A percentile compares a stretch with the other conserved stretches of the same genome.
These are phyloP conservation scores for Solanum pimpinellifolium DNA, from an alignment of 257 asterid species.

Conservation along the genomic window DNA sequence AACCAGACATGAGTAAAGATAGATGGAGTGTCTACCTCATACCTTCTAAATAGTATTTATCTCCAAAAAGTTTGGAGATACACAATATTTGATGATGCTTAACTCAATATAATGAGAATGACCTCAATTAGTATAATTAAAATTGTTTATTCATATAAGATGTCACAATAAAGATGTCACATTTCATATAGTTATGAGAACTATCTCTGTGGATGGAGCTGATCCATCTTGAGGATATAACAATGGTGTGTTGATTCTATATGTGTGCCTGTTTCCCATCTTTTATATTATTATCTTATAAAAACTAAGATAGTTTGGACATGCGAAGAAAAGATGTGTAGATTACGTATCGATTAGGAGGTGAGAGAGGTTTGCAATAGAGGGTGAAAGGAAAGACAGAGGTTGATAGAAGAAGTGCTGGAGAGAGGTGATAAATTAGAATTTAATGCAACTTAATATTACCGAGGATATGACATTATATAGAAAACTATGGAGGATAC, in stretches of 20 bases:
- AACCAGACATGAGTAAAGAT: too few species aligned
- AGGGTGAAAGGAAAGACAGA: not conserved
- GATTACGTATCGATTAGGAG: not conserved
- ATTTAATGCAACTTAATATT: too few species aligned
- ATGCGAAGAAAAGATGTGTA: not conserved
- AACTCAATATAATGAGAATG: too few species aligned
- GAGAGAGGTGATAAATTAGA: not conserved
- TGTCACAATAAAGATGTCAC: not conserved
- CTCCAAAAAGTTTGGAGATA: too few species aligned
- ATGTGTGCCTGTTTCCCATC: not conserved
- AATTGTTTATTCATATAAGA: too few species aligned
- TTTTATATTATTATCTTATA: not conserved
- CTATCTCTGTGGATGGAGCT: slow-evolving; percentile 45
- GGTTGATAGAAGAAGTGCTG: not conserved
- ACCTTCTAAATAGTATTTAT: too few species aligned
- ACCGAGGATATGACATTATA: not conserved
- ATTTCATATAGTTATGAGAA: not conserved
- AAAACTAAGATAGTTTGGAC: not conserved
- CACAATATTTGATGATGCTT: too few species aligned
- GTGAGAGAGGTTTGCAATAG: not conserved
- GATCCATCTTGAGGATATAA: slow-evolving; percentile 44
- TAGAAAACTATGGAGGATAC: not conserved
- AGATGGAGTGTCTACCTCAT: too few species aligned
- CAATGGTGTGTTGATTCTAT: slow-evolving; percentile 14
- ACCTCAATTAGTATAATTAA: too few species aligned